phyloP scores from a whole-genome alignment of 495 filamentous ascomycete genomes.

The Penicillium odoratum region DNA sequence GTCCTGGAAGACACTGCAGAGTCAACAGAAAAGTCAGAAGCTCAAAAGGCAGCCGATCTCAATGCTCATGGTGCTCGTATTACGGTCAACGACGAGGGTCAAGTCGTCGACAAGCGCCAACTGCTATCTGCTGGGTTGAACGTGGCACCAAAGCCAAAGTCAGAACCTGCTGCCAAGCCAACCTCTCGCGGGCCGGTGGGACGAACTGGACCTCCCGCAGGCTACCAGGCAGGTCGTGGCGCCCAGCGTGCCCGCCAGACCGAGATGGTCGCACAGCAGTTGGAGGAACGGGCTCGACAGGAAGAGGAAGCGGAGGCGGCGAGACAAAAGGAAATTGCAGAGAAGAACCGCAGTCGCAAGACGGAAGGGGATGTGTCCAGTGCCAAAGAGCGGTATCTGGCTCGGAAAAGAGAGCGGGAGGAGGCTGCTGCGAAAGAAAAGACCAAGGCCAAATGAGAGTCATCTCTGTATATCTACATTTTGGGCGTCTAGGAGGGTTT shows the following conservation, averaged over 20 bases:
- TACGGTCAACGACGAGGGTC: slow-evolving; percentile 86
- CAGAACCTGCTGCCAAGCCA: slow-evolving; percentile 34
- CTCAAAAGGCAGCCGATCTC: slow-evolving; percentile 71
- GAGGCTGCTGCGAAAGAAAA: slow-evolving; percentile 48
- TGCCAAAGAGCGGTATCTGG: slow-evolving; percentile 84
- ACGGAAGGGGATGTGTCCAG: slow-evolving; percentile 79
- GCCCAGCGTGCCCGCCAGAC: slow-evolving; percentile 78
- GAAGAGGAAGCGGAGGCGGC: slow-evolving; percentile 77
- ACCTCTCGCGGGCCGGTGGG: slow-evolving; percentile 30
- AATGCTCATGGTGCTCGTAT: slow-evolving; percentile 68
- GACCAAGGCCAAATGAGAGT: slow-evolving; percentile 12
- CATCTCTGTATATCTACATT: not conserved
- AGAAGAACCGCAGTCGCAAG: slow-evolving; percentile 70
- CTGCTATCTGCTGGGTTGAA: slow-evolving; percentile 87
- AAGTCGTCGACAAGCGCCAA: slow-evolving; percentile 92
- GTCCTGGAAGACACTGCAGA: slow-evolving; percentile 29
- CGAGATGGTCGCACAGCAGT: slow-evolving; percentile 71
- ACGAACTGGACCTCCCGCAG: slow-evolving; percentile 30
- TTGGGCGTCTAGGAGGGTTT: slow-evolving; percentile 2
- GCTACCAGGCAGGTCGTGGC: slow-evolving; percentile 45
- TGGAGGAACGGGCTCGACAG: slow-evolving; percentile 73
- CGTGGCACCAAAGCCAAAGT: slow-evolving; percentile 62
- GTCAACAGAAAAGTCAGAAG: slow-evolving; percentile 63
- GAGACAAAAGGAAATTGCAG: slow-evolving; percentile 62
- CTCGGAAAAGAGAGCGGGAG: slow-evolving; percentile 78